Conservation (phyloP, 345 rosid species). For the Heritiera fomes region DNA sequence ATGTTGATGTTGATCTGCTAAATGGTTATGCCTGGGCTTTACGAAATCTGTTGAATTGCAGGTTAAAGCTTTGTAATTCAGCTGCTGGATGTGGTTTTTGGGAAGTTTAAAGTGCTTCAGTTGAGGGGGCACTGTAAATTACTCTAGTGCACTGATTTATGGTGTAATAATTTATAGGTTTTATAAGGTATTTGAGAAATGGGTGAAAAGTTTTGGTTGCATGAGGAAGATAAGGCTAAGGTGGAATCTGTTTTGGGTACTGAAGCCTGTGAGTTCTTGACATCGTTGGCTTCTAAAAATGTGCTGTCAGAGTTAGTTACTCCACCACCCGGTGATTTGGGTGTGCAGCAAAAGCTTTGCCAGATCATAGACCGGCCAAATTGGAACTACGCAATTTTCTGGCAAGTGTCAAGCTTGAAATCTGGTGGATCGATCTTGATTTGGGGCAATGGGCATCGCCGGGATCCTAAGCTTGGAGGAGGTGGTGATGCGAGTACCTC, state of each 20-base stretch:
- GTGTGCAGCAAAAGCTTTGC: slow-evolving; percentile 58
- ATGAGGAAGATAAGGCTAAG: slow-evolving; percentile 60
- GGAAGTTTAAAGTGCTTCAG: not conserved
- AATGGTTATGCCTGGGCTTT: slow-evolving; percentile 11
- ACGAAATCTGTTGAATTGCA: slow-evolving; percentile 13
- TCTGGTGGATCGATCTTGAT: slow-evolving; percentile 67
- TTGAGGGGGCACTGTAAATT: not conserved
- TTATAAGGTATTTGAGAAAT: slow-evolving; percentile 36
- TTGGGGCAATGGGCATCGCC: slow-evolving; percentile 88
- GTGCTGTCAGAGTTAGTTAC: slow-evolving; percentile 39
- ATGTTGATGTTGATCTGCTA: not conserved
- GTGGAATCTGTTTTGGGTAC: slow-evolving; percentile 77
- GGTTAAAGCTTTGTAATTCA: not conserved
- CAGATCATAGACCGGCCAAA: slow-evolving; percentile 65
- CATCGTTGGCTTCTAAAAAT: slow-evolving; percentile 51
- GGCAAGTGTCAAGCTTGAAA: slow-evolving; percentile 57
- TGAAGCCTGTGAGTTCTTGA: slow-evolving; percentile 73
- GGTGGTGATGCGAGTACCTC: slow-evolving; percentile 38
- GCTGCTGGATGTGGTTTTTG: slow-evolving; percentile 15
- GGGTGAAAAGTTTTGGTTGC: slow-evolving; percentile 70
- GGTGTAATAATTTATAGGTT: slow-evolving; percentile 12
- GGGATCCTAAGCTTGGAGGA: slow-evolving; percentile 38
- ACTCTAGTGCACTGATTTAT: not conserved
- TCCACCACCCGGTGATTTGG: slow-evolving; percentile 56
- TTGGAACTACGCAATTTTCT: slow-evolving; percentile 84